Percentiles rank a stretch among this genome's conserved stretches.
These are phyloP conservation scores for Canavalia gladiata DNA, from an alignment of 306 rosid species.

Conservation along the genomic window DNA sequence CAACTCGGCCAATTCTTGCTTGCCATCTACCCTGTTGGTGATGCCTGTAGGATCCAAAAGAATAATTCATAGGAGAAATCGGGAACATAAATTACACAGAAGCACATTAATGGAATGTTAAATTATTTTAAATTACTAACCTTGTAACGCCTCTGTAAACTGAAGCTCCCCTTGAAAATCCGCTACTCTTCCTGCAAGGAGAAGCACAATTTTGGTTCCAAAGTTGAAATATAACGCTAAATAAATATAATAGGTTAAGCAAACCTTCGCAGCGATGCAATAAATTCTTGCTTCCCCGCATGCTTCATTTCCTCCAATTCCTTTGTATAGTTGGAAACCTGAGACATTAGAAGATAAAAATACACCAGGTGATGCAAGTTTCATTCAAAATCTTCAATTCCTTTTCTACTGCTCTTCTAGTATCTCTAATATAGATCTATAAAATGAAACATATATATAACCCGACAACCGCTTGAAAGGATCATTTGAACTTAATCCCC, in stretches of 20 bases:
- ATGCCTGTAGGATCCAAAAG: conserved; percentile 64
- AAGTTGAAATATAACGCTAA: neutral
- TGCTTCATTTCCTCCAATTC: conserved; percentile 91
- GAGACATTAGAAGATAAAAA: conserved; percentile 1
- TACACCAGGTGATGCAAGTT: neutral
- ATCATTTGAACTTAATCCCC: neutral
- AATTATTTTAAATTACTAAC: conserved; percentile 46
- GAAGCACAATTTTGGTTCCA: neutral
- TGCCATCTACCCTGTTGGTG: conserved; percentile 98
- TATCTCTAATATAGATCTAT: neutral
- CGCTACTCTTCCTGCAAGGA: conserved; percentile 82
- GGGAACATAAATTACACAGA: neutral
- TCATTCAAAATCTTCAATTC: neutral
- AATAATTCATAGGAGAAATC: neutral
- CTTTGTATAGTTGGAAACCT: conserved; percentile 74
- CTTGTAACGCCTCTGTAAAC: conserved; percentile 91
- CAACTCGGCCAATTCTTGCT: conserved; percentile 96
- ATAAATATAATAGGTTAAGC: neutral
- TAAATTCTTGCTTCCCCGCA: conserved; percentile 82
- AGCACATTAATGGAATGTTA: neutral
- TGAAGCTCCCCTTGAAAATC: conserved; percentile 93
- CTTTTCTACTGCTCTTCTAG: neutral
- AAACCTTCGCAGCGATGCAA: conserved; percentile 90
- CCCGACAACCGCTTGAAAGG: neutral
- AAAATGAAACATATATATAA: neutral